Evolutionary conservation across 768 basidiomycete genomes (phyloP).

Genomic region (Boletus insuetus): DNA sequence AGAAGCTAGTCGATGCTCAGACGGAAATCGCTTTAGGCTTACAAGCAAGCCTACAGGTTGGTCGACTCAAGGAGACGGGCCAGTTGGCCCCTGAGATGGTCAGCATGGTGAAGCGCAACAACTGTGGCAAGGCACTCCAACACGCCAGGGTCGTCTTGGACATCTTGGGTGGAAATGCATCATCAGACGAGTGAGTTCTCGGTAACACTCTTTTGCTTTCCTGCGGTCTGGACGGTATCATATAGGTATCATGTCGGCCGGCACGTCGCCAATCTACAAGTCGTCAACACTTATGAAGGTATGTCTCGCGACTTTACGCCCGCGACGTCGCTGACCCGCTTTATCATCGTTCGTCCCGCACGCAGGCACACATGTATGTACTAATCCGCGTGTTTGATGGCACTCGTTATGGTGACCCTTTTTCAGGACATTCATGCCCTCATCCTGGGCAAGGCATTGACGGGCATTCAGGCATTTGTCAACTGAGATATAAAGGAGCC

Average conservation of each 20-base stretch:
- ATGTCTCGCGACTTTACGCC: constrained; percentile 9
- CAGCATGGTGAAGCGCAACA: constrained; percentile 92
- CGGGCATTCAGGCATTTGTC: constrained; percentile 82
- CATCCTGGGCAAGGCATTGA: constrained; percentile 91
- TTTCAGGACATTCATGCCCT: constrained; percentile 86
- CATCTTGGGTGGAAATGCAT: constrained; percentile 92
- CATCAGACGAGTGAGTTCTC: constrained; percentile 76
- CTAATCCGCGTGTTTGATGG: background rate
- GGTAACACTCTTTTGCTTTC: background rate
- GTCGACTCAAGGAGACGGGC: constrained; percentile 80
- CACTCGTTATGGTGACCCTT: constrained; percentile 4
- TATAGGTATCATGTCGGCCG: constrained; percentile 88
- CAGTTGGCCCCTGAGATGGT: constrained; percentile 86
- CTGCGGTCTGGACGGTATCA: background rate
- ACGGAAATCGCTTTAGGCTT: constrained; percentile 81
- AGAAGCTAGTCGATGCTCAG: constrained; percentile 94
- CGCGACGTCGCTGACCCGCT: constrained; percentile 1
- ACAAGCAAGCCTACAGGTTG: constrained; percentile 73
- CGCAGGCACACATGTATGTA: constrained; percentile 58
- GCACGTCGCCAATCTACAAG: constrained; percentile 91
- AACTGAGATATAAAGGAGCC: constrained; percentile 36
- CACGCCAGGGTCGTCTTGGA: constrained; percentile 82
- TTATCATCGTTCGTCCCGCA: background rate
- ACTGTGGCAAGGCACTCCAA: constrained; percentile 88
- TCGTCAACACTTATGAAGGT: constrained; percentile 97